Conservation (phyloP, 768 basidiomycete species). For the Collybia sp. region DNA sequence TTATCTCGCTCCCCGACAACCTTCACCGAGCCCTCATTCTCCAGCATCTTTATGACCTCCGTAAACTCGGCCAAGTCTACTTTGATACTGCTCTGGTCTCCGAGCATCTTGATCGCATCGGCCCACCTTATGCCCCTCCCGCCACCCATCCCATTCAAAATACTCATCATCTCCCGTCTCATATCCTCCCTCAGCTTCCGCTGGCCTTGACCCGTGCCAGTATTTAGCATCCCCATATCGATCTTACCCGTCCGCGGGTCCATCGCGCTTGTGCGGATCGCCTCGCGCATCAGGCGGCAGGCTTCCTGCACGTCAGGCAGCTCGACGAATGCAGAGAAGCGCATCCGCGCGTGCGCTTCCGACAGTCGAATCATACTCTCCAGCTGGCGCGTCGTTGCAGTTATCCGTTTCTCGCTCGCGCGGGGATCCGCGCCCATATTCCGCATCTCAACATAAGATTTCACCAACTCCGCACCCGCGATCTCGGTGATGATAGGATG, state of each 20-base stretch:
- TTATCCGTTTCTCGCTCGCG: constrained; percentile 88
- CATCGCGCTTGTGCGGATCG: constrained; percentile 91
- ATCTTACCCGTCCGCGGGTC: constrained; percentile 97
- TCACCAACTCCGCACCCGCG: constrained; percentile 80
- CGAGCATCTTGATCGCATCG: constrained; percentile 75
- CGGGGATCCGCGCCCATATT: constrained; percentile 88
- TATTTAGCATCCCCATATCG: constrained; percentile 93
- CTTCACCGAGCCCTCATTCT: constrained; percentile 84
- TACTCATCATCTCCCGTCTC: constrained; percentile 68
- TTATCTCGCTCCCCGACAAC: constrained; percentile 85
- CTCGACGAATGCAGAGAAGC: constrained; percentile 85
- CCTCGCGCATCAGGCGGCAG: constrained; percentile 92
- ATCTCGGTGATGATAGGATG: constrained; percentile 84
- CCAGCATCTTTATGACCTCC: constrained; percentile 71
- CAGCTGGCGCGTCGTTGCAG: constrained; percentile 95
- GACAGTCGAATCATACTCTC: constrained; percentile 96
- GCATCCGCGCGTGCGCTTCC: constrained; percentile 96
- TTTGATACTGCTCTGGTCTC: constrained; percentile 79
- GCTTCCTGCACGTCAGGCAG: constrained; percentile 87
- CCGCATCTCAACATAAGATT: constrained; percentile 90
- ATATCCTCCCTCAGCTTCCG: constrained; percentile 87
- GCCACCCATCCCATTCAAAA: constrained; percentile 54
- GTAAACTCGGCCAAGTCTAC: constrained; percentile 79
- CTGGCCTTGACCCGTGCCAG: constrained; percentile 86
- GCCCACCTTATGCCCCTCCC: constrained; percentile 71